Base-by-base conservation (phyloP, 352 stramenopile species). In the Phytophthora tentaculata region DNA sequence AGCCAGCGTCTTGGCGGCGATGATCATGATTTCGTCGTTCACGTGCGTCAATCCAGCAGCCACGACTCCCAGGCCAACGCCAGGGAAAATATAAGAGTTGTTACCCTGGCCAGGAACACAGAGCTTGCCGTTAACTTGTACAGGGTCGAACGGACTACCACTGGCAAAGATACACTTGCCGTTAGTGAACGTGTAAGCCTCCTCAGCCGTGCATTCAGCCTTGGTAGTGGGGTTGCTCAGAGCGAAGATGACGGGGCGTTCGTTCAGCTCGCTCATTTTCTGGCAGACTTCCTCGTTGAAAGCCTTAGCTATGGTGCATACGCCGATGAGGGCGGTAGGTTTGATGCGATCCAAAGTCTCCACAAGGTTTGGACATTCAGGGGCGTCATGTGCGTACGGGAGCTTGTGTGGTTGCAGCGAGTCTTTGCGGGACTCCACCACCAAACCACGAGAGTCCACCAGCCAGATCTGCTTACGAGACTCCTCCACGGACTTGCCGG, bases 41-140 rank as follows among this genome's bases (percentile, higher is more conserved):
- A 94, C 84, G 66, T 88, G 83, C 12, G 83, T 92, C 29, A 94
- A 56, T 6, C 84, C 89, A 28, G 81, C 92, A 7, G 96, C 79
- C 17, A 98, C 91, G 20, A 95, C 95, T 39, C 94, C 97, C 5
- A 99, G 84, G 22, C 95, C 97, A 59, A 99, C 83, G 52, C 96
- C 97, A 20, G 97, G 96, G 84, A 99, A 99, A 67, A 99, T 92
- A 77, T 98, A 99, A 73, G 96, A 94, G 81, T 98, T 98, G 85
- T 98, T 98, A 71, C 90, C 88, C 73, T 98, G 93, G 39, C 89
- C 88, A 24, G 92, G 93, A 45, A 94, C 79, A 56, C 80, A 94
- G 13, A 73, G 89, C 67, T 92, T 83, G 55, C 90, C 95, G 62
- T 97, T 89, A 56, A 43, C 5, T 43, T 43, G 70, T 5, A 99